Conservation (phyloP, 495 filamentous ascomycete genomes). For the Chaetomium cochliodes region DNA sequence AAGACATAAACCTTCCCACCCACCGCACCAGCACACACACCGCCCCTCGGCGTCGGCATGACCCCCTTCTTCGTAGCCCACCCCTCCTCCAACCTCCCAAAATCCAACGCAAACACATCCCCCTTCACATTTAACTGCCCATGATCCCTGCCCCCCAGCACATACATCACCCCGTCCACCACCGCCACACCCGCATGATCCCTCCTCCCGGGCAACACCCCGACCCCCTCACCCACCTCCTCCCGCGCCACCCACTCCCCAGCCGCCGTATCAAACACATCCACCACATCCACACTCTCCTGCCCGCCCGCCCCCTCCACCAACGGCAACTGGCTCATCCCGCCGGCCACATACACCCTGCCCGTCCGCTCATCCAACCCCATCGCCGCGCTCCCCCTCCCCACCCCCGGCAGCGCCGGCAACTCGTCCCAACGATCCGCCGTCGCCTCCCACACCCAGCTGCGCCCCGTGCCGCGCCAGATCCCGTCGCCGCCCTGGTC, state of each 20-base stretch:
- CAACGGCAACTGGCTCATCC: slow-evolving; percentile 23
- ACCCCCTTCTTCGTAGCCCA: slow-evolving; percentile 30
- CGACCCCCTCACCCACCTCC: background rate
- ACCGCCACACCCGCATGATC: slow-evolving; percentile 41
- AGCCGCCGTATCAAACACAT: slow-evolving; percentile 35
- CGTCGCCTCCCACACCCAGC: slow-evolving; percentile 44
- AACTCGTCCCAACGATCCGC: slow-evolving; percentile 25
- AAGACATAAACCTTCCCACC: slow-evolving; percentile 40
- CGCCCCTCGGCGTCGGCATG: slow-evolving; percentile 41
- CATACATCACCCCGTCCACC: slow-evolving; percentile 36
- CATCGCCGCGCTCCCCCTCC: slow-evolving; percentile 28
- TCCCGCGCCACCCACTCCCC: slow-evolving; percentile 33
- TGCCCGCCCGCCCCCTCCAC: slow-evolving; percentile 8
- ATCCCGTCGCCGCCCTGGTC: slow-evolving; percentile 78
- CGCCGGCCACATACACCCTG: slow-evolving; percentile 31
- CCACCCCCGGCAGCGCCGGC: slow-evolving; percentile 28
- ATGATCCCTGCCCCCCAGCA: slow-evolving; percentile 40
- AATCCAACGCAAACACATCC: slow-evolving; percentile 41
- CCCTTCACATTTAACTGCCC: slow-evolving; percentile 32
- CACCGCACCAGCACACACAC: slow-evolving; percentile 35
- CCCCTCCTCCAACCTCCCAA: slow-evolving; percentile 26
- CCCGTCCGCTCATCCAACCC: slow-evolving; percentile 26
- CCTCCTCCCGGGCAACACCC: slow-evolving; percentile 35
- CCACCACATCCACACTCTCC: slow-evolving; percentile 30
- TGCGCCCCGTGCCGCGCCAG: slow-evolving; percentile 46